Evolutionary conservation across 148 eudicot genomes (phyloP).

Genomic region (Polygonum aviculare): DNA sequence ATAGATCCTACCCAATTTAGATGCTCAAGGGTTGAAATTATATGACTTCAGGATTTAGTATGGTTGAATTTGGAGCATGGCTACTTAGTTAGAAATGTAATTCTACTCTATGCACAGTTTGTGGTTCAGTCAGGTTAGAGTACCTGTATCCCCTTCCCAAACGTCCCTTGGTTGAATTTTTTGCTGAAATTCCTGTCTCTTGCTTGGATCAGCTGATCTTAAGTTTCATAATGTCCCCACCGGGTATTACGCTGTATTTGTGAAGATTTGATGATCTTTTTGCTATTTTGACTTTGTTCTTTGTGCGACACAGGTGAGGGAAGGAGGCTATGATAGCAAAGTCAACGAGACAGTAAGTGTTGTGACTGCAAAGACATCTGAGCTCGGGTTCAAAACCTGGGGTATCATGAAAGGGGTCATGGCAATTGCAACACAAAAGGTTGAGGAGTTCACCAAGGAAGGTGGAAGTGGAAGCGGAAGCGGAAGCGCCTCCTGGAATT

Average conservation of each 20-base stretch:
- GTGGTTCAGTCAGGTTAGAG: background rate
- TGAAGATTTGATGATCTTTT: background rate
- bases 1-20: background rate
- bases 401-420: constrained; percentile 93
- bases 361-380: constrained; percentile 81
- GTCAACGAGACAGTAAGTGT: constrained; percentile 88
- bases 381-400: constrained; percentile 89
- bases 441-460: constrained; percentile 72
- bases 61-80: background rate
- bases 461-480: constrained; percentile 32
- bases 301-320: constrained; percentile 47
- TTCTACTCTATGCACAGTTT: background rate
- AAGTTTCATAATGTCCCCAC: too few relatives aligned
- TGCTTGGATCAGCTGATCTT: too few relatives aligned
- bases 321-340: constrained; percentile 82
- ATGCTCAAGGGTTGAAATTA: background rate
- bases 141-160: too few relatives aligned
- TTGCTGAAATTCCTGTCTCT: too few relatives aligned
- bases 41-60: background rate
- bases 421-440: constrained; percentile 89
- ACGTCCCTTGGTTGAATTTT: too few relatives aligned
- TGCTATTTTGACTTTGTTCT: background rate
- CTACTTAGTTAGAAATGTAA: background rate
- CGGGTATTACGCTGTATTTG: background rate
- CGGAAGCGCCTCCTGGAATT: constrained; percentile 29